Percentiles rank a stretch among this genome's conserved stretches.
Evolutionary conservation across 2,329 filamentous ascomycete genomes (phyloP).

Genomic region (Orbilia brochopaga): DNA sequence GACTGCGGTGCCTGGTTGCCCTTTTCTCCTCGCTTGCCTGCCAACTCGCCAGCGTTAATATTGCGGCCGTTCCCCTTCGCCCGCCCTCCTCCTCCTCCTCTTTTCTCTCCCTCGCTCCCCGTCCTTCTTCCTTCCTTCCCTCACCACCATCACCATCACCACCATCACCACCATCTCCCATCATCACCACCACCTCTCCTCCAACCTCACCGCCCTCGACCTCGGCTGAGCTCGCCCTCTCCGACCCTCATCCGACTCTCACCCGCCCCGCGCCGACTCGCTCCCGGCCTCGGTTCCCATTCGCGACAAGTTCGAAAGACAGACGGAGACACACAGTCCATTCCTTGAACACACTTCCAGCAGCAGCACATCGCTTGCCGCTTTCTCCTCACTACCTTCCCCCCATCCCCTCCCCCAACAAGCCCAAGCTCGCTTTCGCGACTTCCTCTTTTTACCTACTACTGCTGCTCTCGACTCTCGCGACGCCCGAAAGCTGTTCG

Average conservation of each 20-base stretch:
- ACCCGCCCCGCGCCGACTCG: slow-evolving; percentile 9
- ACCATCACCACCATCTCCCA: slow-evolving; percentile 35
- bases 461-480: slow-evolving; percentile 14
- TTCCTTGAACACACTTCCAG: too few relatives aligned
- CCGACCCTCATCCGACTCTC: background rate
- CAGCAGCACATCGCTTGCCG: slow-evolving; percentile 6
- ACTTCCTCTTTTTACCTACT: slow-evolving; percentile 29
- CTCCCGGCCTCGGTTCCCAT: slow-evolving; percentile 28
- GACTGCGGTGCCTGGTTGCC: slow-evolving; percentile 34
- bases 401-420: slow-evolving; percentile 5
- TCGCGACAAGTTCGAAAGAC: slow-evolving; percentile 5
- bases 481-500: too few relatives aligned
- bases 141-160: slow-evolving; percentile 32
- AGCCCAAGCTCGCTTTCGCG: slow-evolving; percentile 29
- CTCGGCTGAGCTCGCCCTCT: slow-evolving; percentile 15
- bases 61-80: too few relatives aligned
- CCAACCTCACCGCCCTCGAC: slow-evolving; percentile 22
- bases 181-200: slow-evolving; percentile 12
- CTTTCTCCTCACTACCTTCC: slow-evolving; percentile 15
- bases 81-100: slow-evolving; percentile 9
- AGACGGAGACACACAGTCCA: slow-evolving; percentile 17
- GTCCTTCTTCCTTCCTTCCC: slow-evolving; percentile 16
- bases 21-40: too few relatives aligned
- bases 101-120: slow-evolving; percentile 5
- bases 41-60: too few relatives aligned